phyloP scores from a whole-genome alignment of 805 yeast genomes.

The Suhomyces sp. region DNA sequence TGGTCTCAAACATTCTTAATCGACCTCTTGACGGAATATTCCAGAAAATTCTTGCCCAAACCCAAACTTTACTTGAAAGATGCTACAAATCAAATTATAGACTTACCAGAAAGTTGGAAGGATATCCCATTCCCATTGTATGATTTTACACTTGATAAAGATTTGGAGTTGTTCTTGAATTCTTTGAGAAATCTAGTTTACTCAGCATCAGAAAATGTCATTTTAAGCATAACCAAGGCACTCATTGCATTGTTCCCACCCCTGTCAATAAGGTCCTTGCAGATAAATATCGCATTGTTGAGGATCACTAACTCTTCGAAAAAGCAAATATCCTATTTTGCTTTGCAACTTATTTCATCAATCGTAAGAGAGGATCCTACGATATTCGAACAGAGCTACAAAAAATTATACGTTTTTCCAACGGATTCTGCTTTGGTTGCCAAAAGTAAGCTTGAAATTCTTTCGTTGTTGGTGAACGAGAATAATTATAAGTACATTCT shows the following conservation, averaged over 20 bases:
- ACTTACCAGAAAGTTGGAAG: slow-evolving; percentile 43
- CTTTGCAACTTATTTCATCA: slow-evolving; percentile 49
- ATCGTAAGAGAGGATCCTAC: slow-evolving; percentile 34
- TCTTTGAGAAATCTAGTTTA: slow-evolving; percentile 47
- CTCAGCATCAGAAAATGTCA: slow-evolving; percentile 57
- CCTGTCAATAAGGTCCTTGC: slow-evolving; percentile 44
- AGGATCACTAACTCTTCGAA: slow-evolving; percentile 35
- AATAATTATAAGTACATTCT: slow-evolving; percentile 51
- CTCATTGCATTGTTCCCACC: slow-evolving; percentile 60
- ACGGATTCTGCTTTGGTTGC: slow-evolving; percentile 47
- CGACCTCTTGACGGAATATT: slow-evolving; percentile 66
- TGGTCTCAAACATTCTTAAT: slow-evolving; percentile 65
- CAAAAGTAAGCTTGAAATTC: slow-evolving; percentile 56
- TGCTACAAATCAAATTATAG: slow-evolving; percentile 29
- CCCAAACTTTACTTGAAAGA: slow-evolving; percentile 43
- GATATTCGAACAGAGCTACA: slow-evolving; percentile 34
- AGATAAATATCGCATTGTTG: slow-evolving; percentile 52
- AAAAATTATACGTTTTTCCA: slow-evolving; percentile 57
- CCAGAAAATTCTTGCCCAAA: slow-evolving; percentile 56
- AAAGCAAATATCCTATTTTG: slow-evolving; percentile 24
- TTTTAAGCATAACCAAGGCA: slow-evolving; percentile 59
- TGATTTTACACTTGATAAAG: slow-evolving; percentile 51
- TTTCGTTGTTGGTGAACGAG: slow-evolving; percentile 58
- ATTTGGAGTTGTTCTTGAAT: slow-evolving; percentile 54
- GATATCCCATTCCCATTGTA: slow-evolving; percentile 20